Evolutionary conservation across 2,329 filamentous ascomycete genomes (phyloP).

Genomic region (Parastagonospora nodorum): DNA sequence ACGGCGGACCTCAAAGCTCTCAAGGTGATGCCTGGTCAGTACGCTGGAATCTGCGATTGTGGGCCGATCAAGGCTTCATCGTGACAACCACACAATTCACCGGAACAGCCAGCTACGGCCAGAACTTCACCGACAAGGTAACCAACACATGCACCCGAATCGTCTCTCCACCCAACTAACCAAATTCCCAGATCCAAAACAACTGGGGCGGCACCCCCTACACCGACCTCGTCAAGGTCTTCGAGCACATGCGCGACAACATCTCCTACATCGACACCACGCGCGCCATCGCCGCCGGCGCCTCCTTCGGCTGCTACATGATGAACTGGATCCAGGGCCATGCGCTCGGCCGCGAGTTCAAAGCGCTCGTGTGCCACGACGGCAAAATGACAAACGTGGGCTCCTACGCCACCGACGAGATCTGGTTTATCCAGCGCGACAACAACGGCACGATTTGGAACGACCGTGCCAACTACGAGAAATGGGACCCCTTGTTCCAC

Average conservation of each 20-base stretch:
- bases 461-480: conserved; percentile 55
- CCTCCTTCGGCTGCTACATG: conserved; percentile 55
- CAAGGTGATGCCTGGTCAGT: conserved; percentile 78
- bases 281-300: conserved; percentile 75
- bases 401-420: conserved; percentile 56
- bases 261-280: conserved; percentile 70
- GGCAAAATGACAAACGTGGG: conserved; percentile 71
- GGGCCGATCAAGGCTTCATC: conserved; percentile 85
- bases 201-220: conserved; percentile 89
- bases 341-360: conserved; percentile 79
- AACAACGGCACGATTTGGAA: conserved; percentile 47
- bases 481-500: conserved; percentile 63
- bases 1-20: conserved; percentile 79
- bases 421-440: conserved; percentile 59
- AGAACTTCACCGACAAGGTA: conserved; percentile 70
- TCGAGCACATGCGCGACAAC: conserved; percentile 72
- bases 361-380: conserved; percentile 85
- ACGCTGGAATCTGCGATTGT: conserved; percentile 83
- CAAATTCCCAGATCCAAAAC: conserved; percentile 60
- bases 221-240: conserved; percentile 76
- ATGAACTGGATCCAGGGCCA: conserved; percentile 88
- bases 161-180: background rate
- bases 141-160: background rate
- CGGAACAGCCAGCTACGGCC: conserved; percentile 80
- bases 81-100: conserved; percentile 82